Evolutionary conservation across 1,284 basidiomycete species (phyloP).

Genomic region (Laetiporus sulphureus): DNA sequence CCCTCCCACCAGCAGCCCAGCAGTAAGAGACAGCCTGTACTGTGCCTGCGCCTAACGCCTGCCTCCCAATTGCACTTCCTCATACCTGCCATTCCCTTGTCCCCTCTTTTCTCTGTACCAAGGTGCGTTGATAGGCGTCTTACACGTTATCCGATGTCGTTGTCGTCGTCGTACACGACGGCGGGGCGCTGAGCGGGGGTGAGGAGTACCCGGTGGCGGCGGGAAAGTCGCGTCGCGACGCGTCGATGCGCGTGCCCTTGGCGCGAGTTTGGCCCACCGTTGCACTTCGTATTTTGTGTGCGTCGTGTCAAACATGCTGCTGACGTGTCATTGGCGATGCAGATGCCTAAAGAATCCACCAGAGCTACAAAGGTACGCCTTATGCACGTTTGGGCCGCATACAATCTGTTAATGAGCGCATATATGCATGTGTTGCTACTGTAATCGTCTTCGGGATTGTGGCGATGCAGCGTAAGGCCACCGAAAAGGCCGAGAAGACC

Average conservation of each 20-base stretch:
- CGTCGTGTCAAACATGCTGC: constrained; percentile 26
- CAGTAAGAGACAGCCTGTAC: constrained; percentile 16
- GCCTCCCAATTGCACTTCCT: constrained; percentile 13
- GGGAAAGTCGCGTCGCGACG: constrained; percentile 23
- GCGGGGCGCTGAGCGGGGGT: constrained; percentile 1
- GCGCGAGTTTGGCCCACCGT: constrained; percentile 12
- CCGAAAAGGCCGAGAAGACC: constrained; percentile 60
- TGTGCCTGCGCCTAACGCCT: constrained; percentile 22
- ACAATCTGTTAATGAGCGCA: constrained; percentile 3
- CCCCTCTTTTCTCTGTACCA: constrained; percentile 10
- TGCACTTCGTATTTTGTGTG: constrained; percentile 9
- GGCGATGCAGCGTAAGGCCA: constrained; percentile 58
- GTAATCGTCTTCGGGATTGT: constrained; percentile 10
- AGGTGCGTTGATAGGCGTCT: constrained; percentile 14
- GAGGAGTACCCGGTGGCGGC: background rate
- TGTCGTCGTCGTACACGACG: constrained; percentile 16
- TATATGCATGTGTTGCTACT: constrained; percentile 5
- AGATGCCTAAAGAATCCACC: constrained; percentile 81
- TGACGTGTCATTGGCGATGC: constrained; percentile 29
- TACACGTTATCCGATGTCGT: constrained; percentile 17
- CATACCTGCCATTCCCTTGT: constrained; percentile 4
- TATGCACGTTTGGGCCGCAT: constrained; percentile 10
- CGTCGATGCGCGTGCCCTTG: constrained; percentile 19
- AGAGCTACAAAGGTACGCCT: constrained; percentile 69
- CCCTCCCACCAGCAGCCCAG: constrained; percentile 21